Conservation (phyloP, 164 flowering plant species). For the Cinnamomum micranthum region DNA sequence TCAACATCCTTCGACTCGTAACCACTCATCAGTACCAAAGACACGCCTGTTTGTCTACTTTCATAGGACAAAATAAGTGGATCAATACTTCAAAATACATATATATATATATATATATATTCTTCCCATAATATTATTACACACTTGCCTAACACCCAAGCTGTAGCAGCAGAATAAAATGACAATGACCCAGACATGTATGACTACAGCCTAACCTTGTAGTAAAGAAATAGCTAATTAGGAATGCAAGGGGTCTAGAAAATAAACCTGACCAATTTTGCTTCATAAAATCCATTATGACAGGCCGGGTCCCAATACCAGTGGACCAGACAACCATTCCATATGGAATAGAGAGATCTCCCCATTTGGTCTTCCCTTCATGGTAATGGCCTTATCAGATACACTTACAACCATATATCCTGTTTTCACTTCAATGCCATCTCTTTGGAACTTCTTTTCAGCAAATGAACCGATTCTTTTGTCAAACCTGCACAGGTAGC, state of each 20-base stretch:
- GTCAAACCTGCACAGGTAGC: conserved; percentile 63
- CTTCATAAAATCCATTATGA: conserved; percentile 77
- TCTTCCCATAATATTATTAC: too few species aligned
- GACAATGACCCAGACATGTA: not conserved
- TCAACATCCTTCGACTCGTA: conserved; percentile 74
- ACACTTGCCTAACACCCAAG: not conserved
- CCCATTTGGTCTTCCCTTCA: conserved; percentile 48
- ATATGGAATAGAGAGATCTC: conserved; percentile 46
- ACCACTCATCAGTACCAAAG: conserved; percentile 88
- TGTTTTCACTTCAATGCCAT: conserved; percentile 67
- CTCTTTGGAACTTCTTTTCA: conserved; percentile 73
- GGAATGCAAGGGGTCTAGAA: conserved; percentile 3
- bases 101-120: not conserved
- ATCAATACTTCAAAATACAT: too few species aligned
- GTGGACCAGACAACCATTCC: conserved; percentile 96
- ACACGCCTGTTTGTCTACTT: conserved; percentile 62
- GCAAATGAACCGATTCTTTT: conserved; percentile 83
- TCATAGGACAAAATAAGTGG: not conserved
- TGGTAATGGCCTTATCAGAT: conserved; percentile 46
- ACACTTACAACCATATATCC: conserved; percentile 68
- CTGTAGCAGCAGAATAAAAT: not conserved
- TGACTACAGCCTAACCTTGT: not conserved
- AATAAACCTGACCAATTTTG: conserved; percentile 81
- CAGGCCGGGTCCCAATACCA: conserved; percentile 82
- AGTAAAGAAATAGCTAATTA: not conserved